phyloP scores from a whole-genome alignment of 2,329 filamentous ascomycete genomes.

The Didymella pomorum region DNA sequence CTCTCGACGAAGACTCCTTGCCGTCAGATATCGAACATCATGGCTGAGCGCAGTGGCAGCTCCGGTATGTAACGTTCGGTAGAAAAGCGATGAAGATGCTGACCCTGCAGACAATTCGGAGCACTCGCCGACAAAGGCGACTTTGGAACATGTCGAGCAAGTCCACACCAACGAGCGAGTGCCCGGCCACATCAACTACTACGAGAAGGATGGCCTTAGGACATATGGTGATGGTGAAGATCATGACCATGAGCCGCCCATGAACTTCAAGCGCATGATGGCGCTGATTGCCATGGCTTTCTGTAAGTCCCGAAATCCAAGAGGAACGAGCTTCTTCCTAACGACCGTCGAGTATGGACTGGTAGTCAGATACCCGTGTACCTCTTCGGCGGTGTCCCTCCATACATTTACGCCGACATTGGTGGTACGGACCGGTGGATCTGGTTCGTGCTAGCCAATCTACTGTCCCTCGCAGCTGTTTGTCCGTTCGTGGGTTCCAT shows the following conservation, averaged over 20 bases:
- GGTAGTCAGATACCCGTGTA: constrained; percentile 67
- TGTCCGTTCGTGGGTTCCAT: constrained; percentile 68
- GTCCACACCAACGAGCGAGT: constrained; percentile 50
- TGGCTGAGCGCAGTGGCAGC: constrained; percentile 9
- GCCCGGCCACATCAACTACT: constrained; percentile 52
- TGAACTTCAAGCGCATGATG: constrained; percentile 56
- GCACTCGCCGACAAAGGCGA: constrained; percentile 21
- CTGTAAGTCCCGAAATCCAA: constrained; percentile 1
- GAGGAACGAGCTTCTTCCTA: background rate
- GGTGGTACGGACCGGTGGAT: constrained; percentile 67
- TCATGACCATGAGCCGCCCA: constrained; percentile 24
- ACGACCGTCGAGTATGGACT: constrained; percentile 58
- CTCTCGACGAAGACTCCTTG: background rate
- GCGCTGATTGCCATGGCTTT: constrained; percentile 56
- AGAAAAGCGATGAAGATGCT: background rate
- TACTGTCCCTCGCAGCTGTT: constrained; percentile 63
- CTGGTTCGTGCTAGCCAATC: constrained; percentile 61
- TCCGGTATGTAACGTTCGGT: background rate
- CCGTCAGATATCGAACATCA: background rate
- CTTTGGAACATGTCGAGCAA: constrained; percentile 38
- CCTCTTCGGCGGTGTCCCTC: constrained; percentile 38
- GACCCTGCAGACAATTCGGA: constrained; percentile 19
- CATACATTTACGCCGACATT: constrained; percentile 66
- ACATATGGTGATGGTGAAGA: constrained; percentile 39
- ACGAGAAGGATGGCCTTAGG: constrained; percentile 57